A percentile compares a stretch with the other conserved stretches of the same genome.
phyloP scores from a whole-genome alignment of 371 early-diverging fungal species.

The Mortierella sp. region DNA sequence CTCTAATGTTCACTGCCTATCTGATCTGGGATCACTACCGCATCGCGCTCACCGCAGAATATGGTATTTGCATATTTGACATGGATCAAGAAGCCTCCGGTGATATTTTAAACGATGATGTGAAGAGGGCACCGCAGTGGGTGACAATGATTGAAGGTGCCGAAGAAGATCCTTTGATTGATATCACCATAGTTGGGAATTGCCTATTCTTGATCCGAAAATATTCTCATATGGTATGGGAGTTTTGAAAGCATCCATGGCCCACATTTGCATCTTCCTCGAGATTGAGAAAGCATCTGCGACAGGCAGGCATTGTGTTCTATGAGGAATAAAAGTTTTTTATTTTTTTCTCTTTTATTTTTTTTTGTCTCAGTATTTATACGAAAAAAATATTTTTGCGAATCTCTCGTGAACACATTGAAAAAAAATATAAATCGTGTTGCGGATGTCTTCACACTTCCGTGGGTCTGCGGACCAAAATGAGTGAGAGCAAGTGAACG shows the following conservation, averaged over 20 bases:
- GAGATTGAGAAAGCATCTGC: too few relatives aligned
- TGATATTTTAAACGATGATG: neutral
- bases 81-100: slow-evolving; percentile 22
- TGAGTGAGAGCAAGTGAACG: too few relatives aligned
- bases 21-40: slow-evolving; percentile 45
- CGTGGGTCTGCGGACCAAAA: too few relatives aligned
- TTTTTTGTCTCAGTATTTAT: too few relatives aligned
- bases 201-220: slow-evolving; percentile 23
- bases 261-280: too few relatives aligned
- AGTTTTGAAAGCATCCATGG: slow-evolving; percentile 5
- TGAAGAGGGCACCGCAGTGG: neutral
- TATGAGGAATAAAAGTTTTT: too few relatives aligned
- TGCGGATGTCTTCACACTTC: too few relatives aligned
- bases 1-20: slow-evolving; percentile 29
- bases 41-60: slow-evolving; percentile 20
- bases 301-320: too few relatives aligned
- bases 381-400: too few relatives aligned
- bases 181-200: slow-evolving; percentile 37
- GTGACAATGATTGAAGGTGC: slow-evolving; percentile 19
- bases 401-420: too few relatives aligned
- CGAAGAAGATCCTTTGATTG: slow-evolving; percentile 17
- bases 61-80: slow-evolving; percentile 33
- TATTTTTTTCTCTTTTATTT: too few relatives aligned
- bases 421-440: too few relatives aligned
- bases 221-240: slow-evolving; percentile 25